Evolutionary conservation across 106 monocot genomes (phyloP), one percentile per base, ranked within the genome.

Genomic region (Dendrobium catenatum): DNA sequence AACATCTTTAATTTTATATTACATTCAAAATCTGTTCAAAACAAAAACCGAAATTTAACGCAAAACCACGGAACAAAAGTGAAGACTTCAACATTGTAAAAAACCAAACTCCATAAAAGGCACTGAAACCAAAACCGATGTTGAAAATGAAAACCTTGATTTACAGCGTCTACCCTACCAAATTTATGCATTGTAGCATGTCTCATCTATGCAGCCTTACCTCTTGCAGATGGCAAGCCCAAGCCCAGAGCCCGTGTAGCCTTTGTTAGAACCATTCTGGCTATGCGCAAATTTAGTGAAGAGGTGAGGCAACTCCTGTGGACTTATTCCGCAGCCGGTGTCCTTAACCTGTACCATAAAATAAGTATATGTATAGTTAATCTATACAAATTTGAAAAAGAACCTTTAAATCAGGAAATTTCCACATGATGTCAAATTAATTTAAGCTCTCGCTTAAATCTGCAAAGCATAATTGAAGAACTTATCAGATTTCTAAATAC

Each of bases 151-250:
- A 51, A 51, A 51, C 51, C 10, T 13, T 51, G 13, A 10, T 51
- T 51, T 51, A 10, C 51, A 51, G 0, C 13, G 10, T 11, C 48
- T 11, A 48, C 48, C 48, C 48, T 7, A 48, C 48, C 48, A 48
- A 48, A 48, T 48, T 48, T 48, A 58, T 58, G 58, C 58, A 58
- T 58, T 0, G n/a, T 7, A 61, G n/a, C 33, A 70, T 29, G 64
- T 19, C 4, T 29, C 27, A 70, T 13, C 27, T 70, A 33, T 13
- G 43, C 1, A 75, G 24, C 29, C 48, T 92, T 92, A 96, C 96
- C 96, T 97, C 80, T 89, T 97, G 82, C 92, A 94, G 46, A 97
- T 92, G 27, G 96, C 96, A 72, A 97, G 89, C 64, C 96, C 96
- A 29, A 97, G 92, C 68, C 96, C 96, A 18, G 75, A 88, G 77